Evolutionary conservation across 129 eudicot species (phyloP), one percentile per base, ranked within the genome.

Genomic region (Flaveria robusta): DNA sequence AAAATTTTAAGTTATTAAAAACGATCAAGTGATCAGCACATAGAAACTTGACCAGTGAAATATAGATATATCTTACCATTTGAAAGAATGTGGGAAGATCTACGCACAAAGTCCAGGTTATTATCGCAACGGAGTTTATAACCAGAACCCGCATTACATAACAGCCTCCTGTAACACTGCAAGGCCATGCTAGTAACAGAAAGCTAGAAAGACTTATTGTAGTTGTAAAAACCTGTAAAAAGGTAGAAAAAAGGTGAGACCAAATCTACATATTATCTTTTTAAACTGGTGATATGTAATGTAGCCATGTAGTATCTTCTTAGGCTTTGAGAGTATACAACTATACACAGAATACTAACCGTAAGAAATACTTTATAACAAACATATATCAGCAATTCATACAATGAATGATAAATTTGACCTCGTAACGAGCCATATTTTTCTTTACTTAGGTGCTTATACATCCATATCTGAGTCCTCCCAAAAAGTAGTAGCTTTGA

Each of bases 101-200:
- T 75, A 15, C 19, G 65, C 6, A 47, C 26, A 31, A 60, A 9
- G 2, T 23, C 39, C 79, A 74, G 75, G 22, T 67, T 65, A 73
- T 73, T 66, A 79, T 13, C 37, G 24, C 73, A 79, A 51, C 54
- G 60, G 6, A 45, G 79, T 43, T 73, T 73, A 80, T 67, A 80
- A 42, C 52, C 34, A 5, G 83, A 55, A 54, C 69, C 63, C 13
- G 45, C 16, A 4, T 29, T 65, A 63, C 15, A 47, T 55, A 80
- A 74, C 23, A 80, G 34, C 79, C 34, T 74, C 79, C 79, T 74
- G 63, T 56, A 79, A 65, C 78, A 79, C 49, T 60, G 16, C 19
- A 66, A 80, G 39, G 83, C 83, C 83, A 80, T 80, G 52, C 52
- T 74, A 37, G 65, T 42, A 52, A 43, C 49, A 51, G 45, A 51